phyloP scores from a whole-genome alignment of 2,329 filamentous ascomycete species.

The Colletotrichum chlorophyti region DNA sequence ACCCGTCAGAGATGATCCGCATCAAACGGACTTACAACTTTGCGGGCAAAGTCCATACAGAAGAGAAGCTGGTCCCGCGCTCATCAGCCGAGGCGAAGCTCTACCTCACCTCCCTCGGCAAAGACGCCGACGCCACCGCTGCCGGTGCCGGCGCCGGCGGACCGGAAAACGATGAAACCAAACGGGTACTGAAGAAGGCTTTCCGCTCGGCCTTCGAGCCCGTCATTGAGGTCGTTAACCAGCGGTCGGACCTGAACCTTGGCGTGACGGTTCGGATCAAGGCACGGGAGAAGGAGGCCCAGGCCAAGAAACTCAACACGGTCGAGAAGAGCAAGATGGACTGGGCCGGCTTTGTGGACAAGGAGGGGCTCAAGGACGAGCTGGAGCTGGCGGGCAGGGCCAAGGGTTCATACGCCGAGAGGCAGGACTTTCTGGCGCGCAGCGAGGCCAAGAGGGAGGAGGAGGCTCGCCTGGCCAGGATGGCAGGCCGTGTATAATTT shows the following conservation, averaged over 20 bases:
- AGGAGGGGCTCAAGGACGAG: slow-evolving; percentile 74
- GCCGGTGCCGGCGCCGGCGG: slow-evolving; percentile 29
- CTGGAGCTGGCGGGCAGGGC: slow-evolving; percentile 69
- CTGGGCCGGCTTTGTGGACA: slow-evolving; percentile 75
- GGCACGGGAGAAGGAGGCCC: slow-evolving; percentile 52
- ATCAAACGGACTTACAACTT: slow-evolving; percentile 79
- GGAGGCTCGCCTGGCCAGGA: slow-evolving; percentile 61
- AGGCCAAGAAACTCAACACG: slow-evolving; percentile 71
- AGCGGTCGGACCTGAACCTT: slow-evolving; percentile 64
- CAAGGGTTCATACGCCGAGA: slow-evolving; percentile 67
- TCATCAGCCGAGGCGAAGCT: slow-evolving; percentile 71
- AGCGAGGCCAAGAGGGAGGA: slow-evolving; percentile 69
- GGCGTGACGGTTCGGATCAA: slow-evolving; percentile 56
- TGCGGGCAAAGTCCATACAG: slow-evolving; percentile 73
- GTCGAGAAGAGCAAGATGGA: slow-evolving; percentile 78
- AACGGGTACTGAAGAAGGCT: slow-evolving; percentile 57
- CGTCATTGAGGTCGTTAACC: slow-evolving; percentile 46
- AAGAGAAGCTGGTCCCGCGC: slow-evolving; percentile 72
- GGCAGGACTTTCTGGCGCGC: slow-evolving; percentile 70
- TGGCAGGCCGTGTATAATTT: slow-evolving; percentile 45
- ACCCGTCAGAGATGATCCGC: slow-evolving; percentile 55
- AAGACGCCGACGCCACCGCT: slow-evolving; percentile 34
- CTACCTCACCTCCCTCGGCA: slow-evolving; percentile 61
- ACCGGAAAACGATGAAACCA: slow-evolving; percentile 33
- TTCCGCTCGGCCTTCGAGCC: slow-evolving; percentile 71